phyloP scores from a whole-genome alignment of 805 yeast species.

The Nakazawaea anatomiae region DNA sequence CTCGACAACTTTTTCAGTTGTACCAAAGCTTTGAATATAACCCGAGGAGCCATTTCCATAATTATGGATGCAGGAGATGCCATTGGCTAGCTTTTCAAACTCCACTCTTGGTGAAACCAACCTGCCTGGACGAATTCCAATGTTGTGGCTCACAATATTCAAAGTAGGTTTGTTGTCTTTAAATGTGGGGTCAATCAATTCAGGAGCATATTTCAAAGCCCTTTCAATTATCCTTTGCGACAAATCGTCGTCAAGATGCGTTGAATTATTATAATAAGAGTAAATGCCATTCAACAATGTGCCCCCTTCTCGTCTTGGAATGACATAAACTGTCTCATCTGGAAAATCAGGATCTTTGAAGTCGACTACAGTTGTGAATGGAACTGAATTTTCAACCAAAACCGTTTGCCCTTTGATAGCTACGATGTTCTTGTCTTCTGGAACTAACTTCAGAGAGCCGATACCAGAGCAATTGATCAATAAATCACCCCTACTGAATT shows the following conservation, averaged over 20 bases:
- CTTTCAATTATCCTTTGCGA: constrained; percentile 41
- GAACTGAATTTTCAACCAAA: constrained; percentile 39
- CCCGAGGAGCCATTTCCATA: constrained; percentile 74
- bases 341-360: constrained; percentile 21
- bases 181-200: constrained; percentile 23
- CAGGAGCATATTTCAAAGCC: constrained; percentile 36
- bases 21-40: constrained; percentile 61
- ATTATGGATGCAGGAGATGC: constrained; percentile 39
- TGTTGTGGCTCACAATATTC: constrained; percentile 45
- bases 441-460: constrained; percentile 35
- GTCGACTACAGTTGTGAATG: constrained; percentile 28
- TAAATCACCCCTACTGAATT: constrained; percentile 20
- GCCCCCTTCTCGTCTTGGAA: constrained; percentile 76
- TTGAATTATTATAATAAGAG: constrained; percentile 15
- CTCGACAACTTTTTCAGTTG: constrained; percentile 35
- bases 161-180: constrained; percentile 31
- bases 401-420: constrained; percentile 61
- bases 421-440: constrained; percentile 32
- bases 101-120: constrained; percentile 53
- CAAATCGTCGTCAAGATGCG: constrained; percentile 34
- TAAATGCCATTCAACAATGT: constrained; percentile 55
- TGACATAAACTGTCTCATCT: constrained; percentile 48
- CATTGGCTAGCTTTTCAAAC: constrained; percentile 17
- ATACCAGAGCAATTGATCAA: constrained; percentile 59
- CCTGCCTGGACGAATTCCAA: constrained; percentile 67